These are phyloP conservation scores for Colletotrichum orbiculare DNA, from an alignment of 2,329 filamentous ascomycete genomes.

Conservation along the genomic window DNA sequence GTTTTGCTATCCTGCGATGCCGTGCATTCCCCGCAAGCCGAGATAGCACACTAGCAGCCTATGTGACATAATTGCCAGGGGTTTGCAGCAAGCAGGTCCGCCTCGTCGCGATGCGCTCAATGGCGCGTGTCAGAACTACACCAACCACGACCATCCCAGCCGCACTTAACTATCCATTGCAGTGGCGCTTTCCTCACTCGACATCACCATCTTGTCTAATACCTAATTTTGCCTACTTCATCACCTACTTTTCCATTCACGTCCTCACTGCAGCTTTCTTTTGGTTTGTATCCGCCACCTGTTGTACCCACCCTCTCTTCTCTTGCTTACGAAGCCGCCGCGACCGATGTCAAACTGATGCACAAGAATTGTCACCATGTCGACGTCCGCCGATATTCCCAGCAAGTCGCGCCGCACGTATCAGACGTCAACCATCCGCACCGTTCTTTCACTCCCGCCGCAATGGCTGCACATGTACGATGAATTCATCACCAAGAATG, in stretches of 20 bases:
- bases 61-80: no score
- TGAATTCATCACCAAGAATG: conserved; percentile 95
- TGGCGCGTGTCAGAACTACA: no score
- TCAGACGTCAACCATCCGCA: conserved; percentile 28
- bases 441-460: conserved; percentile 67
- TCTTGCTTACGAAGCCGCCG: no score
- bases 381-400: conserved; percentile 34
- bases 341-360: background rate
- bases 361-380: conserved; percentile 25
- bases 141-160: no score
- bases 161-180: no score
- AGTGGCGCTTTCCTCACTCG: background rate
- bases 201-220: background rate
- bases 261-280: background rate
- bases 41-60: no score
- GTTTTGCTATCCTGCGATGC: no score
- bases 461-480: conserved; percentile 79
- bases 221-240: conserved; percentile 5
- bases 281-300: background rate
- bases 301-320: background rate
- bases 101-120: conserved; percentile 26
- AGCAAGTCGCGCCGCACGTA: conserved; percentile 34
- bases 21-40: no score
- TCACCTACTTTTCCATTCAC: background rate
- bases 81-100: no score